Conservation (phyloP, 345 rosid species). For the Heritiera littoralis region DNA sequence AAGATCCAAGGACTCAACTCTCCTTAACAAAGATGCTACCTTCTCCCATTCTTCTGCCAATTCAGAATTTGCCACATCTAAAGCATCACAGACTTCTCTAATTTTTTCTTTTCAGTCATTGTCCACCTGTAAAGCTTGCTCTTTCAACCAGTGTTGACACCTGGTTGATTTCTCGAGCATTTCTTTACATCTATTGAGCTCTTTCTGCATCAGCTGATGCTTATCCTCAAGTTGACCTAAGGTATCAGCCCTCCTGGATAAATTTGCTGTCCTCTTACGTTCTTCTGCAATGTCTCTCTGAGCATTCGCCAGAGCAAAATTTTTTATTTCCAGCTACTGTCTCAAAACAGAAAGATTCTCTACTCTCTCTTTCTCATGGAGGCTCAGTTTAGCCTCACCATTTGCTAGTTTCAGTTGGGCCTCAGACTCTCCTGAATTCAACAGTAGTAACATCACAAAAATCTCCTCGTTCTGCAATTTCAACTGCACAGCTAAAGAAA, state of each 20-base stretch:
- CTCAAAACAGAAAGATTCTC: conserved; percentile 44
- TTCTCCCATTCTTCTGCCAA: conserved; percentile 34
- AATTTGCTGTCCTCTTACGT: conserved; percentile 26
- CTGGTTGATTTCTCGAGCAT: conserved; percentile 34
- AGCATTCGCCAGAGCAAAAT: conserved; percentile 46
- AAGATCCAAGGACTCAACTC: conserved; percentile 40
- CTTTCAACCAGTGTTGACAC: conserved; percentile 21
- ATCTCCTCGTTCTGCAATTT: conserved; percentile 69
- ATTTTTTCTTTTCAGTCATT: conserved; percentile 22
- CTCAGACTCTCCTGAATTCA: conserved; percentile 60
- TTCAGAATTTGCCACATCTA: conserved; percentile 20
- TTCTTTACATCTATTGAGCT: conserved; percentile 27
- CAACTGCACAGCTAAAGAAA: conserved; percentile 45
- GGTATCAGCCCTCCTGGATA: conserved; percentile 30
- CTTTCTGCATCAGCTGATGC: conserved; percentile 21
- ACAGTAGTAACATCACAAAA: conserved; percentile 54
- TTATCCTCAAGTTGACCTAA: conserved; percentile 29
- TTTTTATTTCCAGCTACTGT: conserved; percentile 63
- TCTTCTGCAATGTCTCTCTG: conserved; percentile 45
- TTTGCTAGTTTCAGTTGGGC: conserved; percentile 47
- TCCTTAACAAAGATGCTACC: conserved; percentile 37
- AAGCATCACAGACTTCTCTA: conserved; percentile 24
- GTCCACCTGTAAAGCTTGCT: conserved; percentile 23
- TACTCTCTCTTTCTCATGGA: conserved; percentile 41
- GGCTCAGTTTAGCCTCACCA: conserved; percentile 33